Evolutionary conservation across 2,329 filamentous ascomycete species (phyloP), one percentile per base, ranked within the genome.

Genomic region (Diaporthe sp.): DNA sequence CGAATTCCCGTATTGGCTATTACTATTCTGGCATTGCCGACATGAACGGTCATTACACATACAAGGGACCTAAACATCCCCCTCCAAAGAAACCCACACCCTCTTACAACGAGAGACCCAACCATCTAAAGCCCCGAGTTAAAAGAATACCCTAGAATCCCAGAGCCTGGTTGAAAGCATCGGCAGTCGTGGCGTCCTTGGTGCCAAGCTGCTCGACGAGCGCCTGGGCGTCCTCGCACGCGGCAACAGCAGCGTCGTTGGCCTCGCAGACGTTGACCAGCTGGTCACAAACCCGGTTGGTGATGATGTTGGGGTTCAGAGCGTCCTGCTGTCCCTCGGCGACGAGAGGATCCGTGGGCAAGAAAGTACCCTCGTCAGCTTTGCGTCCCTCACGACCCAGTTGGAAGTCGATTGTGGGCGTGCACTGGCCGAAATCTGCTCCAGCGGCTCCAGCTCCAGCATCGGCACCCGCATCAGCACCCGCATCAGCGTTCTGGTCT

Each of bases 261-360:
- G 90, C 90, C n/a, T 84, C 83, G 82, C 90, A 92, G 28, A 90
- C 88, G 81, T 91, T 92, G 75, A 84, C 88, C 72, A 92, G 84
- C 81, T 91, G 89, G 83, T 92, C 89, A 83, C 89, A 91, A 78
- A 92, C 87, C 13, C 88, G 86, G 84, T 90, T 91, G 79, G 89
- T 91, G 85, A 92, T 92, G 86, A 94, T 94, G 85, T 90, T 90
- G 74, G 92, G 92, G 89, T 94, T 94, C 61, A 94, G 86, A 12
- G 92, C 92, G 81, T 94, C 92, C 79, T 91, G 84, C 83, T 94
- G 92, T 71, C 90, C 90, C 80, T 90, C 85, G 78, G 90, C 88
- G 75, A 93, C 88, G 25, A 90, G 84, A 12, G 90, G 85, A 81
- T 94, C 92, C 65, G 68, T 65, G 71, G 93, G 89, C 83, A 92